Conservation (phyloP, 768 basidiomycete species). For the button mushroom (Agaricus bisporus) region DNA sequence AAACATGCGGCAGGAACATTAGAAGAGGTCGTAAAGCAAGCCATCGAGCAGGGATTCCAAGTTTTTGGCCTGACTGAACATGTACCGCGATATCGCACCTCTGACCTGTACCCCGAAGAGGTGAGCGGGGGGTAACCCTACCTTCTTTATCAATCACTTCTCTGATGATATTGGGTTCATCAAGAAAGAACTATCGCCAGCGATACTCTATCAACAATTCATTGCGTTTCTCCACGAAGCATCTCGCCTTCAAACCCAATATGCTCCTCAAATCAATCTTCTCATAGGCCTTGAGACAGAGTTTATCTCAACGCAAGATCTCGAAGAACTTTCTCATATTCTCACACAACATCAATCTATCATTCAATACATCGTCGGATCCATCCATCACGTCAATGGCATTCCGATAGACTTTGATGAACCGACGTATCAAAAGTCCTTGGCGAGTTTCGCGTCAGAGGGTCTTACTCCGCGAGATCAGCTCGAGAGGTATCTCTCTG, state of each 20-base stretch:
- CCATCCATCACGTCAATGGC: slow-evolving; percentile 83
- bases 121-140: slow-evolving; percentile 32
- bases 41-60: slow-evolving; percentile 72
- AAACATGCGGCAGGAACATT: slow-evolving; percentile 79
- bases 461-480: slow-evolving; percentile 22
- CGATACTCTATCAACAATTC: slow-evolving; percentile 59
- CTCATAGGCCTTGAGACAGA: slow-evolving; percentile 94
- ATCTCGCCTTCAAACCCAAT: slow-evolving; percentile 58
- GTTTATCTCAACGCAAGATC: slow-evolving; percentile 65
- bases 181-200: slow-evolving; percentile 50
- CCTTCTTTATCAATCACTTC: not conserved
- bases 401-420: slow-evolving; percentile 92
- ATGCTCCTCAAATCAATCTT: slow-evolving; percentile 63
- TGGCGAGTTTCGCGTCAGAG: slow-evolving; percentile 33
- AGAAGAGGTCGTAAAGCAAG: slow-evolving; percentile 76
- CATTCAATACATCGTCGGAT: slow-evolving; percentile 89
- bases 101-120: slow-evolving; percentile 96
- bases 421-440: slow-evolving; percentile 56
- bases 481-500: slow-evolving; percentile 44
- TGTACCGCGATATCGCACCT: slow-evolving; percentile 74
- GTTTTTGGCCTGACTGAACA: slow-evolving; percentile 91
- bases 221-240: slow-evolving; percentile 72
- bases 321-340: slow-evolving; percentile 48
- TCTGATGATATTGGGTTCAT: slow-evolving; percentile 8
- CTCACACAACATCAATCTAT: slow-evolving; percentile 39